These are phyloP conservation scores for Nelumbo lutea DNA, from an alignment of 164 flowering plant genomes.

Conservation along the genomic window DNA sequence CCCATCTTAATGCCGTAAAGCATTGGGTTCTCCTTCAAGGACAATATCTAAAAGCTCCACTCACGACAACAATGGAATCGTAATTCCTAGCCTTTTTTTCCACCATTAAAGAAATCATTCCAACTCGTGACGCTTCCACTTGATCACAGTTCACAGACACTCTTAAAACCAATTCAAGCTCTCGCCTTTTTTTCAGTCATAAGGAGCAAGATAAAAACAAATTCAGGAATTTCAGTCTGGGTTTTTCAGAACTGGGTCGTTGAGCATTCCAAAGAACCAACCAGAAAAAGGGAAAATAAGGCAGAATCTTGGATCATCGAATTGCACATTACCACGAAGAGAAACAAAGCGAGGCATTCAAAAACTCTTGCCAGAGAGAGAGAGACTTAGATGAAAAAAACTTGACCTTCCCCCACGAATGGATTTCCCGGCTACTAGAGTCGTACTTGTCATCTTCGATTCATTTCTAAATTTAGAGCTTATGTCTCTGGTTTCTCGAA, in stretches of 20 bases:
- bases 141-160: no score
- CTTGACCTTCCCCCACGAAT: no score
- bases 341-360: background rate
- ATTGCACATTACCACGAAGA: background rate
- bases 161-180: no score
- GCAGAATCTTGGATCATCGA: background rate
- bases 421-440: no score
- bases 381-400: background rate
- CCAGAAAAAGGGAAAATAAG: no score
- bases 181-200: no score
- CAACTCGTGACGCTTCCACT: background rate
- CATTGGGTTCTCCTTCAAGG: no score
- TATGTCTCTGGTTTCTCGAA: no score
- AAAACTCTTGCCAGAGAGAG: background rate
- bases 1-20: no score
- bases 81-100: background rate
- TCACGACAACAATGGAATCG: background rate
- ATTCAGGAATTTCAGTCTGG: background rate
- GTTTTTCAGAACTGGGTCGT: background rate
- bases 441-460: background rate
- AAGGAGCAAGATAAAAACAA: background rate
- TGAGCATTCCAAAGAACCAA: background rate
- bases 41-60: background rate
- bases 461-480: background rate
- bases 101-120: background rate